phyloP scores from a whole-genome alignment of 108 stramenopile genomes.

The Discostella pseudostelligera region DNA sequence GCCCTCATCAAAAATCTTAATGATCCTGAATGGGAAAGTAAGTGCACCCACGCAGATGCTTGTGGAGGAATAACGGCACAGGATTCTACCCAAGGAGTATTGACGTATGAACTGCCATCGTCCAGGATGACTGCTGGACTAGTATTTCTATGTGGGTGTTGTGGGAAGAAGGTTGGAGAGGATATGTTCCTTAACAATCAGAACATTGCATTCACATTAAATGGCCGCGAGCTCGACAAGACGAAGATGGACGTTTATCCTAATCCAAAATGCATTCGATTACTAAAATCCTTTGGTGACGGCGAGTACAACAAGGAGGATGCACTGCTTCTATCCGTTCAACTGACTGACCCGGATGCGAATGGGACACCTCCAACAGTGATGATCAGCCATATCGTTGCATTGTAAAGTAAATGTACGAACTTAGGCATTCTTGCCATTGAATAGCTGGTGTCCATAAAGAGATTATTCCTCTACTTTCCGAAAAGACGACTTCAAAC shows the following conservation, averaged over 20 bases:
- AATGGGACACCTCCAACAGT: slow-evolving; percentile 3
- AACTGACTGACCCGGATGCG: slow-evolving; percentile 10
- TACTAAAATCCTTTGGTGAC: slow-evolving; percentile 22
- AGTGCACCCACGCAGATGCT: slow-evolving; percentile 45
- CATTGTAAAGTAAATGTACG: slow-evolving; percentile 11
- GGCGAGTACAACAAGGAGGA: slow-evolving; percentile 35
- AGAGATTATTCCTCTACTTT: no score
- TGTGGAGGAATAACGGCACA: slow-evolving; percentile 43
- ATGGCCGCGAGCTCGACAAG: slow-evolving; percentile 36
- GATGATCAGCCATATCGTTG: slow-evolving; percentile 38
- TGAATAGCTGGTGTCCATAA: no score
- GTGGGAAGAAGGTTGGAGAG: slow-evolving; percentile 44
- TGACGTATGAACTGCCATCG: slow-evolving; percentile 41
- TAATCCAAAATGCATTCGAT: slow-evolving; percentile 31
- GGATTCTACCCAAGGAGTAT: slow-evolving; percentile 18
- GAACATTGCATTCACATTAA: slow-evolving; percentile 28
- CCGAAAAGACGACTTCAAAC: no score
- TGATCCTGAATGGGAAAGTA: slow-evolving; percentile 44
- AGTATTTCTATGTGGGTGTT: slow-evolving; percentile 43
- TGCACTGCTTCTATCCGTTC: slow-evolving; percentile 31
- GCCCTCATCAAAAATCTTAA: slow-evolving; percentile 33
- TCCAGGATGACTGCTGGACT: slow-evolving; percentile 43
- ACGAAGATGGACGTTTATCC: slow-evolving; percentile 33
- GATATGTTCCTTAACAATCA: slow-evolving; percentile 39
- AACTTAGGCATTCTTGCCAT: no score